Conservation (phyloP, 176 grass and related monocot species). For the Secale cereale region DNA sequence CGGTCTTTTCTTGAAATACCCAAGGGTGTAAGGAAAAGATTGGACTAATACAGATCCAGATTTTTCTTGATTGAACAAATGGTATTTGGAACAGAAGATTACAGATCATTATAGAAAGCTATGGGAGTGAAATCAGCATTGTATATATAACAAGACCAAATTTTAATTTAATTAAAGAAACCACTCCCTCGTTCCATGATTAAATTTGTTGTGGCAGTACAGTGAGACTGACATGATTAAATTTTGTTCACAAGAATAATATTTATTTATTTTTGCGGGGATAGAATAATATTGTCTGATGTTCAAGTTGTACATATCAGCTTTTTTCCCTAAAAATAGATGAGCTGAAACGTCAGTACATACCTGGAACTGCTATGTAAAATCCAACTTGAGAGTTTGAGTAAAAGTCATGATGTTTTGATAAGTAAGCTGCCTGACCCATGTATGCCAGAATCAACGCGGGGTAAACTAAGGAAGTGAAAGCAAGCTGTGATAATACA, state of each 20-base stretch:
- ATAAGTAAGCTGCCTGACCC: constrained; percentile 99
- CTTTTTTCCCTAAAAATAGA: not conserved
- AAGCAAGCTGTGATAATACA: constrained; percentile 64
- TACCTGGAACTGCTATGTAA: constrained; percentile 97
- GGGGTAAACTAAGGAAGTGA: constrained; percentile 89
- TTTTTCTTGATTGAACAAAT: not conserved
- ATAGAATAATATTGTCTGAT: not conserved
- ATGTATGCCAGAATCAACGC: constrained; percentile 96
- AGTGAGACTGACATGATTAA: not conserved
- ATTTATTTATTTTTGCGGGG: not conserved
- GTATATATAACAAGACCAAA: not conserved
- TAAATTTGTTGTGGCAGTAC: too few species aligned
- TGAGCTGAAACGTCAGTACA: not conserved
- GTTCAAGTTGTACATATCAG: not conserved
- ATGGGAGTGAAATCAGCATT: not conserved
- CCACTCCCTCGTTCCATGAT: too few species aligned
- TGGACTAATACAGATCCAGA: too few species aligned
- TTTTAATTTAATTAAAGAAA: not conserved
- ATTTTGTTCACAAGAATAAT: not conserved
- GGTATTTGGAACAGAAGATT: not conserved
- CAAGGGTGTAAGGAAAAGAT: too few species aligned
- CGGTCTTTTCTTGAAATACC: too few species aligned
- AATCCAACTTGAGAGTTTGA: constrained; percentile 86
- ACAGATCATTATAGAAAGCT: not conserved
- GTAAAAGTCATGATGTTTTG: constrained; percentile 73